Percentiles rank a stretch among this genome's conserved stretches.
Conservation (phyloP, 2,329 filamentous ascomycete genomes). For the Fusarium globosum region DNA sequence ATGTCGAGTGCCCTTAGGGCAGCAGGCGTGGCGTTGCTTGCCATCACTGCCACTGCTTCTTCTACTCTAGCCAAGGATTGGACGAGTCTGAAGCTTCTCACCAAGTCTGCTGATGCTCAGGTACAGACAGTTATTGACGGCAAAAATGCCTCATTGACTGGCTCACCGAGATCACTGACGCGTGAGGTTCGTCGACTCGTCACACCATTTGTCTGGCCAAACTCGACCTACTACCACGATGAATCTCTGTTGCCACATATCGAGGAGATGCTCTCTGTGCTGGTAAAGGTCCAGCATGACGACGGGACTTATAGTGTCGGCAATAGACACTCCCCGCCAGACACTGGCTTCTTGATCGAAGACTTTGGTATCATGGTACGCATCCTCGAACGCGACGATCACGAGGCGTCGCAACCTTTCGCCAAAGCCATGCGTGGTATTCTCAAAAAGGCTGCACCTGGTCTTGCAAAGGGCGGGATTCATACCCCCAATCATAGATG, state of each 20-base stretch:
- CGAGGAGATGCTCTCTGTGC: slow-evolving; percentile 2
- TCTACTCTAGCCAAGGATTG: neutral
- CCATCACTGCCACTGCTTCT: neutral
- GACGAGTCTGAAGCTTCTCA: slow-evolving; percentile 9
- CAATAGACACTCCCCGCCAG: slow-evolving; percentile 17
- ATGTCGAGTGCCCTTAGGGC: neutral
- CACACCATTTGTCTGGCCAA: slow-evolving; percentile 12
- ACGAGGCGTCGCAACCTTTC: neutral
- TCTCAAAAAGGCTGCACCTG: slow-evolving; percentile 6
- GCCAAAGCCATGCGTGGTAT: slow-evolving; percentile 7
- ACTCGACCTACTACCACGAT: slow-evolving; percentile 15
- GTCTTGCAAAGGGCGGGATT: slow-evolving; percentile 10
- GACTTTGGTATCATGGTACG: slow-evolving; percentile 24
- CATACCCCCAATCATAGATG: slow-evolving; percentile 20
- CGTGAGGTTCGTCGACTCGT: slow-evolving; percentile 13
- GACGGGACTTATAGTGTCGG: slow-evolving; percentile 18
- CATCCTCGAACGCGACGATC: slow-evolving; percentile 10
- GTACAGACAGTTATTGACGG: neutral
- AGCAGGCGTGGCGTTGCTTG: neutral
- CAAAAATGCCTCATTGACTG: slow-evolving; percentile 5
- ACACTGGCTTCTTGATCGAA: slow-evolving; percentile 20
- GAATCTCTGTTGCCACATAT: slow-evolving; percentile 5
- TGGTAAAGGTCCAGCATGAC: neutral
- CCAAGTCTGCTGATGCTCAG: neutral
- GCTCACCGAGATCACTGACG: slow-evolving; percentile 3